Base-by-base conservation (phyloP, 345 rosid genomes). In the Hypericum androsaemum region DNA sequence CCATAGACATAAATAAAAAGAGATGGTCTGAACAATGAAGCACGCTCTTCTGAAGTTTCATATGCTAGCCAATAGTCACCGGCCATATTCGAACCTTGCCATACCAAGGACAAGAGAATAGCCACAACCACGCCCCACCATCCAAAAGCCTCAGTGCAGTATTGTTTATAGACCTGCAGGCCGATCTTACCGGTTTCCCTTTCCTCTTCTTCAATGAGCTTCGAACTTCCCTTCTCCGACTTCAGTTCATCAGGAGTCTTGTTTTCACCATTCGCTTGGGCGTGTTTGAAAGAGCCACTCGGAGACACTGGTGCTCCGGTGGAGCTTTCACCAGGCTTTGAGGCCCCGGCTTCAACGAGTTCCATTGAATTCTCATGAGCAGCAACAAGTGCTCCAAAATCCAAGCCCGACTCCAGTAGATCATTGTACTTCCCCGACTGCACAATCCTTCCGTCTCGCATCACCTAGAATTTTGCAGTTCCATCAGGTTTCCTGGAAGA, bases 11-110 rank as follows among this genome's bases (percentile, higher is more conserved):
- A 53, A 43, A 90, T 81, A 78, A 87, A 90, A 32, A 57, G 12
- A 10, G 75, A 63, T 44, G 89, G 78, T 17, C 75, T 50, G 62
- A 87, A 90, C 2, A 73, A 65, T 10, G 56, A 7, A 12, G 84
- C 69, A 10, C 59, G 77, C 13, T 79, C 68, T 16, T 56, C 80
- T 36, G 95, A 67, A 53, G 96, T 90, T 77, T 84, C 95, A 42
- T 84, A 87, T 9, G 98, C 87, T 37, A 87, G 74, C 96, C 98
- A 90, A 63, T 90, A 90, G 63, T 90, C 98, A 43, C 83, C 71
- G 8, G 95, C 89, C 96, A 90, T 90, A 16, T 55, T 13, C 55
- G 98, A 75, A 8, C 64, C 82, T 66, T 90, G 98, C 89, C 92
- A 90, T 8, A 71, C 0, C 7, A 90, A 8, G 44, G 98, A 90